Evolutionary conservation across 352 stramenopile species (phyloP).

Genomic region (Globisporangium abappressorium): DNA sequence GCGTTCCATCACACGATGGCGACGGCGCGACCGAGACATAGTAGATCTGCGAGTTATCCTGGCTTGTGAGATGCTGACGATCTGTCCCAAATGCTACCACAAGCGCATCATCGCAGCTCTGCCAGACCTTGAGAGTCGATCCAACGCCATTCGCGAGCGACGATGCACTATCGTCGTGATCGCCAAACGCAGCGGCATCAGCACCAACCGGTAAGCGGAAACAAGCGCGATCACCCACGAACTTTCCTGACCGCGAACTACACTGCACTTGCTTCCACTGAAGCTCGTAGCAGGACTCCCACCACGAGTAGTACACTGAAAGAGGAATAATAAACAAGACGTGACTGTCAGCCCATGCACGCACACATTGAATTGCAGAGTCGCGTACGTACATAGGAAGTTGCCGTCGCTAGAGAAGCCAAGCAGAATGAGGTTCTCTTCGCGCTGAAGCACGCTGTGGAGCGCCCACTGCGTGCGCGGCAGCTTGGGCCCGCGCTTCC

Average conservation of each 20-base stretch:
- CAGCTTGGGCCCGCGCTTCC: neutral
- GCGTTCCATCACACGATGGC: conserved; percentile 16
- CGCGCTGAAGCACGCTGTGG: conserved; percentile 33
- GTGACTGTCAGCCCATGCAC: no score
- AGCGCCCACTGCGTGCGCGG: conserved; percentile 18
- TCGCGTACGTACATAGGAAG: conserved; percentile 40
- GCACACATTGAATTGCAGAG: neutral
- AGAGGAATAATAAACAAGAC: neutral
- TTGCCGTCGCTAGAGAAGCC: conserved; percentile 70
- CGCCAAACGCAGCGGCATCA: neutral
- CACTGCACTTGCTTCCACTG: conserved; percentile 44
- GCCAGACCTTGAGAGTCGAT: conserved; percentile 49
- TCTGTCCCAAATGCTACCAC: conserved; percentile 42
- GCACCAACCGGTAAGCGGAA: conserved; percentile 9
- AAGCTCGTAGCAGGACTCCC: conserved; percentile 35
- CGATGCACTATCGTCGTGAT: neutral
- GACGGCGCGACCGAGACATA: conserved; percentile 48
- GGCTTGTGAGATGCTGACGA: conserved; percentile 11
- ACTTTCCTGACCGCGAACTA: neutral
- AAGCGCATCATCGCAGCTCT: conserved; percentile 47
- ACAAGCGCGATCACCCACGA: neutral
- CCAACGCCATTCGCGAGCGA: conserved; percentile 13
- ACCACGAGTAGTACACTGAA: conserved; percentile 51
- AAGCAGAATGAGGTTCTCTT: conserved; percentile 50
- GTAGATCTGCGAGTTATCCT: conserved; percentile 27